Conservation (phyloP, 1,284 basidiomycete genomes). For the Porodaedalea pini region DNA sequence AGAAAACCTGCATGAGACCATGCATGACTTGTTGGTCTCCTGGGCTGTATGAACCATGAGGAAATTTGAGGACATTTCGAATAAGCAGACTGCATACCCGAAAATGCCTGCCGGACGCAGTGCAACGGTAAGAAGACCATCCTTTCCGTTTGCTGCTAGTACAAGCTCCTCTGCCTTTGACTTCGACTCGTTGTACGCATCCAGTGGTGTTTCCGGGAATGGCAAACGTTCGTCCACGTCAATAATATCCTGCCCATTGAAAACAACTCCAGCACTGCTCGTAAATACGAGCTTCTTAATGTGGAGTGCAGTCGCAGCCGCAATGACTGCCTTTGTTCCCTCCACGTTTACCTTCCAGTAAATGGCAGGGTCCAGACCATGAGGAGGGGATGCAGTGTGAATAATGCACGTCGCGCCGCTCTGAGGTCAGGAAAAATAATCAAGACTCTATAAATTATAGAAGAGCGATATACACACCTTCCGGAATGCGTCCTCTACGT, state of each 20-base stretch:
- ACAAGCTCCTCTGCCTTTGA: slow-evolving; percentile 85
- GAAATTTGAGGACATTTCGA: slow-evolving; percentile 4
- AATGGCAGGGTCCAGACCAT: slow-evolving; percentile 67
- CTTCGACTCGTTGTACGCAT: slow-evolving; percentile 97
- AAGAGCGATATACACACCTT: slow-evolving; percentile 45
- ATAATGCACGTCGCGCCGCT: slow-evolving; percentile 85
- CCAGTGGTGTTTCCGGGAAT: slow-evolving; percentile 73
- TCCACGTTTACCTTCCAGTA: slow-evolving; percentile 95
- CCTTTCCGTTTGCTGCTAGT: slow-evolving; percentile 80
- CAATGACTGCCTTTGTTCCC: slow-evolving; percentile 85
- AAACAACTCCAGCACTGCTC: slow-evolving; percentile 90
- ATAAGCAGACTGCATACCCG: slow-evolving; percentile 52
- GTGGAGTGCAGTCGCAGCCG: slow-evolving; percentile 67
- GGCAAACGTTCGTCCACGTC: slow-evolving; percentile 89
- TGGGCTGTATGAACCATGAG: slow-evolving; percentile 48
- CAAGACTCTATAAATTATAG: slow-evolving; percentile 9
- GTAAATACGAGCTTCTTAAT: slow-evolving; percentile 93
- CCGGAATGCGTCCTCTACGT: slow-evolving; percentile 67
- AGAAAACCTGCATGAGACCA: slow-evolving; percentile 79
- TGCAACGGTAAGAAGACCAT: slow-evolving; percentile 84
- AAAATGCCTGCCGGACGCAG: slow-evolving; percentile 96
- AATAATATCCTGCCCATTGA: slow-evolving; percentile 79
- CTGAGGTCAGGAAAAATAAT: slow-evolving; percentile 36
- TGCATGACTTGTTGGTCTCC: slow-evolving; percentile 88
- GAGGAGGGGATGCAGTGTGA: slow-evolving; percentile 92